Conservation (phyloP, 2,329 filamentous ascomycete genomes). For the Helicocarpus griseus region DNA sequence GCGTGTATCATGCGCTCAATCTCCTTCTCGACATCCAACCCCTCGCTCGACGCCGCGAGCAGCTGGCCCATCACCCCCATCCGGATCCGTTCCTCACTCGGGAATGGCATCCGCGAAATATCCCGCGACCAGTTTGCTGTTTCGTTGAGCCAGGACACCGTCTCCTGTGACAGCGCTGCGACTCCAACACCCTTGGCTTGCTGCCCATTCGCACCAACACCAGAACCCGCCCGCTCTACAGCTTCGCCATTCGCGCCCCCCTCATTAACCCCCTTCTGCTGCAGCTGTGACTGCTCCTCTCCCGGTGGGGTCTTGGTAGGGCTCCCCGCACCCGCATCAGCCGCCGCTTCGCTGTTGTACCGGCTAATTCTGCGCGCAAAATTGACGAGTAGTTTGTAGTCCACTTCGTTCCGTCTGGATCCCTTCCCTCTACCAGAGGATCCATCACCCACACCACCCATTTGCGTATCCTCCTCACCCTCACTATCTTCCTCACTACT, state of each 20-base stretch:
- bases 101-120: slow-evolving; percentile 35
- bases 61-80: slow-evolving; percentile 38
- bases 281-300: not conserved
- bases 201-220: not conserved
- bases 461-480: slow-evolving; percentile 11
- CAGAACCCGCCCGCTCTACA: not conserved
- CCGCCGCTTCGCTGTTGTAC: slow-evolving; percentile 36
- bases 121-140: slow-evolving; percentile 31
- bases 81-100: slow-evolving; percentile 35
- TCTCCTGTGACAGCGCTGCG: slow-evolving; percentile 29
- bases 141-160: slow-evolving; percentile 33
- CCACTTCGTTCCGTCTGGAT: slow-evolving; percentile 27
- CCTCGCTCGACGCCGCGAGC: slow-evolving; percentile 39
- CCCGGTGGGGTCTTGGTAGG: slow-evolving; percentile 7
- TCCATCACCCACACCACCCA: slow-evolving; percentile 5
- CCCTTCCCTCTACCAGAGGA: slow-evolving; percentile 5
- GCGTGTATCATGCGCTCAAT: slow-evolving; percentile 40
- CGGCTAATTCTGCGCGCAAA: slow-evolving; percentile 40
- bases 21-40: slow-evolving; percentile 47
- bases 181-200: slow-evolving; percentile 18
- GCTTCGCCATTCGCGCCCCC: slow-evolving; percentile 6
- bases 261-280: slow-evolving; percentile 1
- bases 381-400: slow-evolving; percentile 34
- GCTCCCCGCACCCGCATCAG: slow-evolving; percentile 29
- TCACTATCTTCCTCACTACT: slow-evolving; percentile 8